Conservation (phyloP, 371 early-diverging fungal genomes). For the Batkoa obscura region DNA sequence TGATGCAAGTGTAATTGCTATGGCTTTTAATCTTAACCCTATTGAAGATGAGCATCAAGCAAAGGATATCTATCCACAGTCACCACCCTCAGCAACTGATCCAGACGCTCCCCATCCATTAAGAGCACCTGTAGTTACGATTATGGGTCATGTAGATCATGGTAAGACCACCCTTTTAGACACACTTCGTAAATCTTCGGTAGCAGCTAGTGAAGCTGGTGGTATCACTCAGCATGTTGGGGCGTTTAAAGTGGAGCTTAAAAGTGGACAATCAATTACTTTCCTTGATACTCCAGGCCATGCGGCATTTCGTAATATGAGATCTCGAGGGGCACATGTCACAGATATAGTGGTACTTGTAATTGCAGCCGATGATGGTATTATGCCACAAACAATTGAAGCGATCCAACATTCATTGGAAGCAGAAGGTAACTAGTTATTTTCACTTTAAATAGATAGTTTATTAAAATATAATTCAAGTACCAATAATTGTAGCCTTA, state of each 20-base stretch:
- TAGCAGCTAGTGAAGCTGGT: constrained; percentile 87
- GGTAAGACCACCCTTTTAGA: constrained; percentile 98
- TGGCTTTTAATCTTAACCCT: constrained; percentile 72
- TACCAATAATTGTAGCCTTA: constrained; percentile 87
- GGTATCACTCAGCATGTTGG: constrained; percentile 97
- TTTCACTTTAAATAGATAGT: background rate
- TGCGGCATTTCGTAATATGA: constrained; percentile 88
- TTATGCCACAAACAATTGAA: constrained; percentile 93
- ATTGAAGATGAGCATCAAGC: constrained; percentile 30
- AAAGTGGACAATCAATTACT: constrained; percentile 46
- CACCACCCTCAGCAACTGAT: background rate
- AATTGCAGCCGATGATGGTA: constrained; percentile 92
- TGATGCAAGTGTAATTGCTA: constrained; percentile 62
- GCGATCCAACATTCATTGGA: constrained; percentile 80
- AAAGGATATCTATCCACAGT: constrained; percentile 26
- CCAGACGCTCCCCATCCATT: constrained; percentile 41
- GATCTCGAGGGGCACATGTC: constrained; percentile 73
- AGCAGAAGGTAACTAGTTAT: constrained; percentile 27
- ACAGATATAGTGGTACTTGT: constrained; percentile 91
- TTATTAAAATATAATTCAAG: constrained; percentile 13
- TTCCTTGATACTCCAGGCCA: constrained; percentile 96
- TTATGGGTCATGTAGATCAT: constrained; percentile 99
- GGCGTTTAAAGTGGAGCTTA: constrained; percentile 40
- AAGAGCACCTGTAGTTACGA: constrained; percentile 85
- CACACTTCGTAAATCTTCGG: constrained; percentile 70